phyloP scores from a whole-genome alignment of 768 basidiomycete species.

The Hemileccinum impolitum region DNA sequence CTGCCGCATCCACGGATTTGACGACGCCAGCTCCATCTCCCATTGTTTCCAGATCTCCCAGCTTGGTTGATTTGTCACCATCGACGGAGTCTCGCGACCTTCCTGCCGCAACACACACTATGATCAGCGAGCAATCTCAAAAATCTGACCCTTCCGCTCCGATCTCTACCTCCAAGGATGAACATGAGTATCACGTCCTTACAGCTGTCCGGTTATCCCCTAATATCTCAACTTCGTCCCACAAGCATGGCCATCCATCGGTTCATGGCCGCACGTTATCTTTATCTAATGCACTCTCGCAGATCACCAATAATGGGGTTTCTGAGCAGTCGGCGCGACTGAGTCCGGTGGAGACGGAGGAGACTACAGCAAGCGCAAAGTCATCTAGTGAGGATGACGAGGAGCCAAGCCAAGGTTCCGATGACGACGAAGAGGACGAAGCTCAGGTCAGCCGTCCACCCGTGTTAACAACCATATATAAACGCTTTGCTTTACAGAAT shows the following conservation, averaged over 20 bases:
- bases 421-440: conserved; percentile 19
- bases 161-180: conserved; percentile 9
- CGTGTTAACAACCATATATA: neutral
- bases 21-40: conserved; percentile 21
- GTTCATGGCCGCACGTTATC: neutral
- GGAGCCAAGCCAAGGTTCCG: conserved; percentile 2
- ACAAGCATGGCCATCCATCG: conserved; percentile 3
- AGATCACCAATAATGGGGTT: conserved; percentile 1
- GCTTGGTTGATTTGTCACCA: conserved; percentile 15
- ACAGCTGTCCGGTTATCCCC: conserved; percentile 27
- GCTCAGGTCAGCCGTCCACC: conserved; percentile 14
- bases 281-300: conserved; percentile 6
- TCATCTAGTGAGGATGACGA: conserved; percentile 15
- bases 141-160: neutral
- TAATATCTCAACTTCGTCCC: conserved; percentile 2
- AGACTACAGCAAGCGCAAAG: conserved; percentile 4
- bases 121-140: neutral
- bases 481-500: conserved; percentile 20
- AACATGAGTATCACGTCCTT: conserved; percentile 19
- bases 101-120: neutral
- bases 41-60: conserved; percentile 20
- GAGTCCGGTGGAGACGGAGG: conserved; percentile 12
- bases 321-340: neutral
- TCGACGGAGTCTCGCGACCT: neutral
- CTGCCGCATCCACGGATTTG: conserved; percentile 13